Base-by-base conservation (phyloP, 495 filamentous ascomycete genomes). In the Annulohypoxylon nitens region DNA sequence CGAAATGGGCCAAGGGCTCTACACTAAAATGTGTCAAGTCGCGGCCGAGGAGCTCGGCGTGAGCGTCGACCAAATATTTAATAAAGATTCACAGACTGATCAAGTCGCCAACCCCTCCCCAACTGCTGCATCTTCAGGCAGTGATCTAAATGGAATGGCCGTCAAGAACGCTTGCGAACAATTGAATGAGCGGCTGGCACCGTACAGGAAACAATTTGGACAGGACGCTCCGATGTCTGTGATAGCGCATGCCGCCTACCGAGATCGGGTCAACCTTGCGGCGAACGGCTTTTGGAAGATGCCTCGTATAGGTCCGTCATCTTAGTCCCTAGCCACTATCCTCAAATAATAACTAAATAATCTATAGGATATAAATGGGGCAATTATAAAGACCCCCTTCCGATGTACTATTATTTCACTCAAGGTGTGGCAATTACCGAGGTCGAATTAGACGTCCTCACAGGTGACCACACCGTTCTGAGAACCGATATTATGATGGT, bases 381-480 rank as follows among this genome's bases (percentile, higher is more conserved):
- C 3, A 75, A 75, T 34, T 75, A 72, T 18, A 62, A 68, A 58
- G 69, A 75, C n/a, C 73, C 73, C 10, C 90, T 92, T 2, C 89
- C 92, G 69, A 95, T 95, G 93, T 97, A 93, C 86, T 96, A 90
- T 83, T 97, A 97, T 85, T 96, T 94, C 82, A 96, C 93, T 4
- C 93, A 95, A 74, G 93, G 93, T 54, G 92, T 94, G 20, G 88
- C 93, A 0, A 86, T 90, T 4, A 89, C 93, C 1, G 93, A 95
- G 78, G 92, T 95, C 33, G 91, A 95, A 79, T 88, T 97, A 64
- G 93, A 97, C 80, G 93, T 92, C 0, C 78, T 97, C 53, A 97
- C 93, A 0, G 93, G 93, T 20, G 93, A 95, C 77, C 93, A 92
- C 91, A 96, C 93, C 0, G 91, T 91, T 61, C 81, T 91, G 25